Conservation (phyloP, 441 rosid genomes). For the Populus tomentosa region DNA sequence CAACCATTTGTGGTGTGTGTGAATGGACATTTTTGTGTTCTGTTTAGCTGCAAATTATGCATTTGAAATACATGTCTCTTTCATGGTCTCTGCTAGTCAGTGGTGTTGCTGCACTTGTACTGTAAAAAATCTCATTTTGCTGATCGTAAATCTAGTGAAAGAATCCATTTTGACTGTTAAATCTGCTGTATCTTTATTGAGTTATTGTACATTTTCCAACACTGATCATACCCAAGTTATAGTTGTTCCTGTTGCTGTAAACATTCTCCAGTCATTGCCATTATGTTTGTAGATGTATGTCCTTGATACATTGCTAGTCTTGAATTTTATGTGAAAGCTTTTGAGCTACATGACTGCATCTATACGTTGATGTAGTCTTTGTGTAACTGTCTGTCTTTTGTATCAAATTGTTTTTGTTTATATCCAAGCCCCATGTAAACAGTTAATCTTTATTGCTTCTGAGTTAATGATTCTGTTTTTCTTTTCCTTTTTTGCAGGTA, state of each 20-base stretch:
- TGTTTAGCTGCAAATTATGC: not conserved
- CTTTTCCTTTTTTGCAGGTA: conserved; percentile 46
- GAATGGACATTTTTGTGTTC: not conserved
- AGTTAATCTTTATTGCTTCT: not conserved
- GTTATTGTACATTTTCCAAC: not conserved
- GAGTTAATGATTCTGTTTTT: not conserved
- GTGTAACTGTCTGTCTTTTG: not conserved
- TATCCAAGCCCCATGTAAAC: not conserved
- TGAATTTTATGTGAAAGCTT: not conserved
- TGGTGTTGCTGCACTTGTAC: not conserved
- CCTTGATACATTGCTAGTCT: not conserved
- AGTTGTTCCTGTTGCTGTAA: not conserved
- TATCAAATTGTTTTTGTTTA: too few relatives aligned
- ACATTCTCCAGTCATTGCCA: not conserved
- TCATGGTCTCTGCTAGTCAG: not conserved
- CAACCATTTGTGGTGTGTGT: not conserved
- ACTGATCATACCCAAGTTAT: not conserved
- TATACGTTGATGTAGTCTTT: not conserved
- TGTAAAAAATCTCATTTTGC: not conserved
- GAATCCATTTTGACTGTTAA: not conserved
- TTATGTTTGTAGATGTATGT: not conserved
- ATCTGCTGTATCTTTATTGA: not conserved
- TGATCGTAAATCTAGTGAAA: not conserved
- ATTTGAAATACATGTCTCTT: not conserved
- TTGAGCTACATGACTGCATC: not conserved